Percentiles rank a stretch among this genome's conserved stretches.
These are phyloP conservation scores for Effrenium voratum DNA, from an alignment of 73 alveolate species.

Conservation along the genomic window DNA sequence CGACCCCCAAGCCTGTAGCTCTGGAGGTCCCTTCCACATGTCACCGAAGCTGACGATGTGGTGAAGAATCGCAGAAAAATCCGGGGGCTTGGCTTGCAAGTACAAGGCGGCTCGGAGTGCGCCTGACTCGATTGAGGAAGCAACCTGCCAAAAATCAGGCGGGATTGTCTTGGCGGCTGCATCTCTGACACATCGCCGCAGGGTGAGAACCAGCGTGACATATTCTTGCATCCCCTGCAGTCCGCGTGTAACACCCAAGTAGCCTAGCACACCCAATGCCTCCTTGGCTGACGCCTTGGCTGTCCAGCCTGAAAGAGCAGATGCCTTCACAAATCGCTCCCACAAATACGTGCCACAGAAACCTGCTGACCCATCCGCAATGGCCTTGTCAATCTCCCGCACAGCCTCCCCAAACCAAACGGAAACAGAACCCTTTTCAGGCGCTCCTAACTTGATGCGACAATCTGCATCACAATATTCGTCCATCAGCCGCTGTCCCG, in stretches of 20 bases:
- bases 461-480: neutral
- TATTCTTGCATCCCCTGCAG: neutral
- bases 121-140: neutral
- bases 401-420: slow-evolving; percentile 22
- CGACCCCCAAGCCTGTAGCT: slow-evolving; percentile 8
- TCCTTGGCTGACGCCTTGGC: slow-evolving; percentile 21
- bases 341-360: neutral
- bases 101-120: neutral
- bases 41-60: slow-evolving; percentile 31
- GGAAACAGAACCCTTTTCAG: neutral
- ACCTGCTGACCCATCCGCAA: slow-evolving; percentile 11
- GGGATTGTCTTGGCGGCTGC: neutral
- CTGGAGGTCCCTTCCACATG: slow-evolving; percentile 23
- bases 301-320: slow-evolving; percentile 22
- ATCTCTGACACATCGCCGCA: neutral
- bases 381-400: slow-evolving; percentile 20
- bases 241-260: neutral
- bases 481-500: slow-evolving; percentile 17
- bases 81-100: neutral
- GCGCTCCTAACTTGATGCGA: neutral
- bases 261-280: slow-evolving; percentile 1
- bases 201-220: neutral
- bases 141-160: neutral
- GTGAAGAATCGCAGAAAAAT: slow-evolving; percentile 6
- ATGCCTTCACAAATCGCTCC: slow-evolving; percentile 1